Percentiles rank a stretch among this genome's conserved stretches.
Conservation (phyloP, 2,329 filamentous ascomycete species). For the Fusarium heterosporum region DNA sequence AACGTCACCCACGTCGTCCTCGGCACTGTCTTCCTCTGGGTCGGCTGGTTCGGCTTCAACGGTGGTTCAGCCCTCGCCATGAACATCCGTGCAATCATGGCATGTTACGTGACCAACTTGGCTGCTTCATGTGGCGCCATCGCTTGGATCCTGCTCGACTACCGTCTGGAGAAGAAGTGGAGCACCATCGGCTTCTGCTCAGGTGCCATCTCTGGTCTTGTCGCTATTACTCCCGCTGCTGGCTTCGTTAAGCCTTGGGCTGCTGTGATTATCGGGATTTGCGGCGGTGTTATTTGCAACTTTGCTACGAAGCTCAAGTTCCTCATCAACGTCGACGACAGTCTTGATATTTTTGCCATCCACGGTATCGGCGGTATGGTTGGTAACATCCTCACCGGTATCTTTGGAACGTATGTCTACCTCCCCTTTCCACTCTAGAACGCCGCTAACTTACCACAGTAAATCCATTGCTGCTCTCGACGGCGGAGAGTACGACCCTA, state of each 20-base stretch:
- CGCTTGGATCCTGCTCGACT: conserved; percentile 88
- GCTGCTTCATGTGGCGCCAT: conserved; percentile 84
- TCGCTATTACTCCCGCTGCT: conserved; percentile 86
- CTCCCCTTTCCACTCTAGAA: background rate
- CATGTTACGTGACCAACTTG: conserved; percentile 87
- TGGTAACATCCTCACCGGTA: conserved; percentile 81
- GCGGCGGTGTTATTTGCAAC: conserved; percentile 77
- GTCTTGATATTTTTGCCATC: conserved; percentile 91
- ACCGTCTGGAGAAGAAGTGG: conserved; percentile 93
- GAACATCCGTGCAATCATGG: conserved; percentile 90
- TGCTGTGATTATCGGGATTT: conserved; percentile 68
- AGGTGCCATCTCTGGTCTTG: conserved; percentile 86
- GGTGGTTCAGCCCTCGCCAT: conserved; percentile 83
- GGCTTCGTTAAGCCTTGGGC: conserved; percentile 80
- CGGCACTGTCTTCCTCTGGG: conserved; percentile 84
- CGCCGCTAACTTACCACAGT: conserved; percentile 51
- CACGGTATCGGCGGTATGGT: conserved; percentile 87
- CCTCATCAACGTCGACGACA: conserved; percentile 81
- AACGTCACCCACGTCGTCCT: conserved; percentile 80
- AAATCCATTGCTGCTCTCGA: conserved; percentile 81
- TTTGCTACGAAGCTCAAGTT: conserved; percentile 88
- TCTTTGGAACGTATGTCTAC: conserved; percentile 74
- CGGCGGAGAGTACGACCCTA: conserved; percentile 67
- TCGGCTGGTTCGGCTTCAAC: conserved; percentile 98
- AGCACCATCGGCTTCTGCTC: conserved; percentile 94